Base-by-base conservation (phyloP, 805 yeast species). In the Teunomyces aglyptinius region DNA sequence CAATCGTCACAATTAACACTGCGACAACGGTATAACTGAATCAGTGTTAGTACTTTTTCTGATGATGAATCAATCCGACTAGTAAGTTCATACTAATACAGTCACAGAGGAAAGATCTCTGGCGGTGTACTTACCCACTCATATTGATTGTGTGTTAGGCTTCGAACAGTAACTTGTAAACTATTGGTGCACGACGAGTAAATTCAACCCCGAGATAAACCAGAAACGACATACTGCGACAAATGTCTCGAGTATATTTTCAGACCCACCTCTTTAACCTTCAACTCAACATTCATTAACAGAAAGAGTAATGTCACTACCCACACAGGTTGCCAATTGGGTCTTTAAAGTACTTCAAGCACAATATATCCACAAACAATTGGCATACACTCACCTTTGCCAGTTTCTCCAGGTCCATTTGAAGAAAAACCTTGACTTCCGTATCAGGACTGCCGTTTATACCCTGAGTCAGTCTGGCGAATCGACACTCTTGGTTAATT, bases 11-110 rank as follows among this genome's bases (percentile, higher is more conserved):
- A 20, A 83, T 58, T 50, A 89, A 73, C 26, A 81, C 85, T 48
- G 79, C 69, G 48, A 87, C 71, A 53, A 89, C 92, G 43, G 86
- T 79, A 78, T 84, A 86, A 44, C 91, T 85, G 53, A 19, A 8
- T 16, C 12, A 18, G 19, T 45, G 55, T 53, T 51, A 51, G 55
- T 51, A 46, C 12, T 7, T 22, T 20, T 5, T 22, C 16, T n/a
- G 26, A 7, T 4, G 10, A 24, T 24, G 26, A 24, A 24, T 24
- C 26, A 24, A 24, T 24, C 26, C 11, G 8, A 24, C 11, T 7
- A 11, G 11, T 11, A 11, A 24, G 26, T 7, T 24, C 4, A 24
- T 6, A 24, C 26, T 2, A 24, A 24, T 24, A 24, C 11, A 24
- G 11, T 24, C 26, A 24, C 26, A 24, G 4, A 7, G 26, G 8